Conservation (phyloP, 768 basidiomycete genomes). For the Podaxis carcinomalis region DNA sequence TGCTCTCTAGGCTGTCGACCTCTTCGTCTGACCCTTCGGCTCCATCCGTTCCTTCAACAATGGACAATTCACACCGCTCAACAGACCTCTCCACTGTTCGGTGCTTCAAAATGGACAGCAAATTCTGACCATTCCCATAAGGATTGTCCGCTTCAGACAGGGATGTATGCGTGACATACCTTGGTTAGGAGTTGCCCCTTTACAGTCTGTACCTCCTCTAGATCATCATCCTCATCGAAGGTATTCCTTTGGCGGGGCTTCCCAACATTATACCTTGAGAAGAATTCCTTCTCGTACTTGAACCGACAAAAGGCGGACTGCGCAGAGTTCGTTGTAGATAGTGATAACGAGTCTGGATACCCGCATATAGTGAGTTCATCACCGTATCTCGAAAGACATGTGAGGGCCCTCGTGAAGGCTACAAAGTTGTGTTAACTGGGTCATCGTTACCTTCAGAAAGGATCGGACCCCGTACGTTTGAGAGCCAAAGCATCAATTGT, state of each 20-base stretch:
- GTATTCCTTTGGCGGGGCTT: conserved; percentile 13
- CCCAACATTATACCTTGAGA: conserved; percentile 57
- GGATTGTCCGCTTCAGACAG: not conserved
- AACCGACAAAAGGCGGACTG: conserved; percentile 81
- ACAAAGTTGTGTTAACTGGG: not conserved
- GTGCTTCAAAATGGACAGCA: conserved; percentile 73
- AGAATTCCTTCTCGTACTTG: conserved; percentile 64
- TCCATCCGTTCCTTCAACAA: conserved; percentile 46
- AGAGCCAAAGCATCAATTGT: conserved; percentile 56
- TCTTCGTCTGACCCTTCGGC: conserved; percentile 38
- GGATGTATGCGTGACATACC: conserved; percentile 30
- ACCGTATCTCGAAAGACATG: conserved; percentile 78
- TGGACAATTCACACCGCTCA: conserved; percentile 70
- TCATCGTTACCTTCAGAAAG: not conserved
- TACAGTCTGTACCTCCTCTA: conserved; percentile 37
- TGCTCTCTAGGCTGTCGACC: conserved; percentile 63
- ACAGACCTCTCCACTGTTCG: conserved; percentile 72
- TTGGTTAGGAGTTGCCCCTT: conserved; percentile 70
- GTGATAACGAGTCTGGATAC: conserved; percentile 49
- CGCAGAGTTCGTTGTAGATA: conserved; percentile 77
- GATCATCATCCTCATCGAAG: conserved; percentile 20
- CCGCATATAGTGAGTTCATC: conserved; percentile 75
- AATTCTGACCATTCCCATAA: conserved; percentile 35
- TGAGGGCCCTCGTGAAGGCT: conserved; percentile 75
- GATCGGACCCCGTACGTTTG: conserved; percentile 33